Evolutionary conservation across 768 basidiomycete species (phyloP).

Genomic region (Auriscalpium microsporum): DNA sequence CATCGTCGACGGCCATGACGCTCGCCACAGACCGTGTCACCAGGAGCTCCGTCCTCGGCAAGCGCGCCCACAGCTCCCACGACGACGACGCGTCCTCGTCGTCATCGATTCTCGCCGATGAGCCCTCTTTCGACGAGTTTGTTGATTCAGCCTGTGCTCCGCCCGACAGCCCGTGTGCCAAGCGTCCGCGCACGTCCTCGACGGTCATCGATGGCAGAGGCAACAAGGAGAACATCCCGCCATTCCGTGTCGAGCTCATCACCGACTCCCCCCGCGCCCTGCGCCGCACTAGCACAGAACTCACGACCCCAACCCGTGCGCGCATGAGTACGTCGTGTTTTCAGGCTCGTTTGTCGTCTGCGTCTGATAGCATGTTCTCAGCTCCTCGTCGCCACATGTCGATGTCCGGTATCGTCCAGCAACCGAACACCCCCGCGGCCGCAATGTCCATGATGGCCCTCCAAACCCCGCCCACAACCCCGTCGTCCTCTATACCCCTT

Average conservation of each 20-base stretch:
- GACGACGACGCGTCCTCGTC: constrained; percentile 26
- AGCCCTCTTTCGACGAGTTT: constrained; percentile 6
- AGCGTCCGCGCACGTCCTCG: constrained; percentile 48
- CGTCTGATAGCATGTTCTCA: constrained; percentile 18
- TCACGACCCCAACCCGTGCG: constrained; percentile 32
- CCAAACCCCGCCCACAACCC: constrained; percentile 55
- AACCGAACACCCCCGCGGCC: constrained; percentile 35
- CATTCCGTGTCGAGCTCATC: constrained; percentile 34
- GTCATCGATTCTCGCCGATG: constrained; percentile 13
- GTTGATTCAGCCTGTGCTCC: constrained; percentile 39
- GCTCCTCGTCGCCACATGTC: constrained; percentile 43
- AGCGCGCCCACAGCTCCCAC: constrained; percentile 23
- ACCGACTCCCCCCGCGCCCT: constrained; percentile 29
- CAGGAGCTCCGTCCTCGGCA: constrained; percentile 26
- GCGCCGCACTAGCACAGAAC: constrained; percentile 29
- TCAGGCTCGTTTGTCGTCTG: background rate
- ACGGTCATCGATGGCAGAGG: constrained; percentile 41
- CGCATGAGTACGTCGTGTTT: constrained; percentile 33
- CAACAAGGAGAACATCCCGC: constrained; percentile 79
- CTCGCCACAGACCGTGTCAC: constrained; percentile 10
- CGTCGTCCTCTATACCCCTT: constrained; percentile 39
- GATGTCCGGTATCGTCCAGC: constrained; percentile 31
- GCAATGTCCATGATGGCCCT: constrained; percentile 36
- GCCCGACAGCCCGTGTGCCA: constrained; percentile 59
- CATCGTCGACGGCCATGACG: constrained; percentile 8